A percentile compares a stretch with the other conserved stretches of the same genome.
phyloP scores from a whole-genome alignment of 352 stramenopile genomes.

The Phytophthora pistaciae region DNA sequence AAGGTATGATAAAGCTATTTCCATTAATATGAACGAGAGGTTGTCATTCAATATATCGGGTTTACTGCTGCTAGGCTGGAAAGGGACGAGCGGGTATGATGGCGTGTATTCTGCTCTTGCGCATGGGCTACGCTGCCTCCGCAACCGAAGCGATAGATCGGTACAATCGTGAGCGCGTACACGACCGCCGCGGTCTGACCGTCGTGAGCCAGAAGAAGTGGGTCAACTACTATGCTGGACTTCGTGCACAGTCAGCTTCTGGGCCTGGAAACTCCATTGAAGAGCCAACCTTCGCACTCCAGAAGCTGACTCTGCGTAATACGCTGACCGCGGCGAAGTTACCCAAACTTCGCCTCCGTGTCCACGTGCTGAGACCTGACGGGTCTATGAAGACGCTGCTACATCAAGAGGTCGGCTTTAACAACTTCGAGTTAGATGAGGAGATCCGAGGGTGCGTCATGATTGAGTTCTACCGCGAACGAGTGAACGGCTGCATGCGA shows the following conservation, averaged over 20 bases:
- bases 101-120: slow-evolving; percentile 77
- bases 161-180: slow-evolving; percentile 75
- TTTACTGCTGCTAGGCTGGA: slow-evolving; percentile 44
- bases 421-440: slow-evolving; percentile 57
- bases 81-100: slow-evolving; percentile 85
- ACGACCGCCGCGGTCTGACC: slow-evolving; percentile 65
- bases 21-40: too few relatives aligned
- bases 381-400: slow-evolving; percentile 45
- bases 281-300: slow-evolving; percentile 41
- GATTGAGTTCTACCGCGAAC: slow-evolving; percentile 64
- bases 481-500: slow-evolving; percentile 47
- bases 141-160: slow-evolving; percentile 62
- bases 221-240: slow-evolving; percentile 70
- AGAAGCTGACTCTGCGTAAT: slow-evolving; percentile 53
- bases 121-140: slow-evolving; percentile 61
- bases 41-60: background rate
- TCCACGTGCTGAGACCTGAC: slow-evolving; percentile 46
- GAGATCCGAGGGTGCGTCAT: slow-evolving; percentile 60
- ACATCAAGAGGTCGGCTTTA: slow-evolving; percentile 58
- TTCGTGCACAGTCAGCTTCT: slow-evolving; percentile 18
- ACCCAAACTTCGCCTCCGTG: slow-evolving; percentile 55
- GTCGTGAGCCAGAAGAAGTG: slow-evolving; percentile 79
- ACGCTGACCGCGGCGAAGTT: slow-evolving; percentile 44
- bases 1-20: slow-evolving; percentile 68
- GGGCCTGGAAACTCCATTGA: slow-evolving; percentile 17